Base-by-base conservation (phyloP, 2,329 filamentous ascomycete species). In the Endothia cerciana region DNA sequence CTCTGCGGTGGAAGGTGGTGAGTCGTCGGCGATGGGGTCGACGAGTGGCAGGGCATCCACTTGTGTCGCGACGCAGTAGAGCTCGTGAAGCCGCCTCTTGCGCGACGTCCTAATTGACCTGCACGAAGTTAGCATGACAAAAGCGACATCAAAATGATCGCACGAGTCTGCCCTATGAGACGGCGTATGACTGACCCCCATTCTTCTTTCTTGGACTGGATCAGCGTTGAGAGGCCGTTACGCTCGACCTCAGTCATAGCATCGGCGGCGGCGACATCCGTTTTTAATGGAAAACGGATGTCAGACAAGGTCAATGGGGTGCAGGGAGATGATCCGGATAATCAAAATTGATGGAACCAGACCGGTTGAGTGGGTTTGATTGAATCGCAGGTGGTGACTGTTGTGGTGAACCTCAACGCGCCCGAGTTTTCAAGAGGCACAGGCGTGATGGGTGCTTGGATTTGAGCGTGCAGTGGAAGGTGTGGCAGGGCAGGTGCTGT, bases 71-170 rank as follows among this genome's bases (percentile, higher is more conserved):
- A 91, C 87, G 73, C 86, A 85, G 83, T 91, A 97, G 74, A 97
- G 86, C 82, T 95, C 91, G 78, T 90, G 90, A 77, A 97, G 86
- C 85, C 96, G 96, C 79, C 92, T 89, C 87, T 96, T 95, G 80
- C 92, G 91, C 85, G 91, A 92, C 80, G 85, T 86, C 84, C 91
- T 87, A 85, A 90, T 89, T 86, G 86, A 84, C 81, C 88, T 91
- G 76, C 67, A 71, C 69, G 69, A 30, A 49, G 75, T 86, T 69
- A 87, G 78, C 74, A 83, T 65, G 66, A 68, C 74, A 61, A 80
- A 81, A 79, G 73, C 72, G 64, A 75, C 71, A 85, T 80, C 76
- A 71, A 78, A 77, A 72, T 74, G 72, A 82, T 83, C 81, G 81
- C 79, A 81, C 81, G 80, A 82, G 76, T 75, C 72, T 71, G 79